Percentiles rank a stretch among this genome's conserved stretches.
Evolutionary conservation across 1,284 basidiomycete genomes (phyloP).

Genomic region (Cerrena zonata): DNA sequence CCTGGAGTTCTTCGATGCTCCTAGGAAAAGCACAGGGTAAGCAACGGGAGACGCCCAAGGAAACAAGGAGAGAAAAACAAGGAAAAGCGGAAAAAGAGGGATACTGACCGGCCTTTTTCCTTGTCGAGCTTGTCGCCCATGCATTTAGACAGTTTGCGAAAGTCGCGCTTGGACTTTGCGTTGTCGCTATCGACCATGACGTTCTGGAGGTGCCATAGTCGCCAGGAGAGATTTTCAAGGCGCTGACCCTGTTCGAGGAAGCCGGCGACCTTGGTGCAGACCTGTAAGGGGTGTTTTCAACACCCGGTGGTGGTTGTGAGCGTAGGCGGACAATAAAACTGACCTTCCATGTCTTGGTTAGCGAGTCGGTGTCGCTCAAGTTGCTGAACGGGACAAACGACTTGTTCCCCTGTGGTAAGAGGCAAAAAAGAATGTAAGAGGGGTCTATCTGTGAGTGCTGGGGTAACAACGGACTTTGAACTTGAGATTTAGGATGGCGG

Average conservation of each 20-base stretch:
- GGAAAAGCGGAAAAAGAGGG: slow-evolving; percentile 8
- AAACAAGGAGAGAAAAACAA: slow-evolving; percentile 9
- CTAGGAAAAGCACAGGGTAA: slow-evolving; percentile 30
- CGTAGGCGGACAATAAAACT: slow-evolving; percentile 2
- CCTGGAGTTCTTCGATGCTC: slow-evolving; percentile 73
- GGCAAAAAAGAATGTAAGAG: slow-evolving; percentile 17
- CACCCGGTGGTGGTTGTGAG: slow-evolving; percentile 8
- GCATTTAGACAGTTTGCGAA: slow-evolving; percentile 75
- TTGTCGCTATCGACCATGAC: slow-evolving; percentile 83
- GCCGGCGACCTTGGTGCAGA: slow-evolving; percentile 79
- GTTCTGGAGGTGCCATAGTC: slow-evolving; percentile 81
- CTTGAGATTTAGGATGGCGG: slow-evolving; percentile 80
- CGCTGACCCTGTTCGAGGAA: slow-evolving; percentile 81
- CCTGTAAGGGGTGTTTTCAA: slow-evolving; percentile 40
- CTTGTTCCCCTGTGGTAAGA: slow-evolving; percentile 66
- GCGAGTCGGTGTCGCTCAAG: slow-evolving; percentile 71
- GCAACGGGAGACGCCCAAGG: slow-evolving; percentile 8
- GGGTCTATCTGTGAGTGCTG: slow-evolving; percentile 5
- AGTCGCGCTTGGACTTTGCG: slow-evolving; percentile 77
- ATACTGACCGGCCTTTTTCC: slow-evolving; percentile 73
- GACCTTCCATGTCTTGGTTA: slow-evolving; percentile 85
- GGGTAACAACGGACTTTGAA: slow-evolving; percentile 56
- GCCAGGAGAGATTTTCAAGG: slow-evolving; percentile 82
- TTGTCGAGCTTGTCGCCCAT: slow-evolving; percentile 85
- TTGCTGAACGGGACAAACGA: slow-evolving; percentile 85